phyloP scores from a whole-genome alignment of 768 basidiomycete species.

The Rhodotorula graminis region DNA sequence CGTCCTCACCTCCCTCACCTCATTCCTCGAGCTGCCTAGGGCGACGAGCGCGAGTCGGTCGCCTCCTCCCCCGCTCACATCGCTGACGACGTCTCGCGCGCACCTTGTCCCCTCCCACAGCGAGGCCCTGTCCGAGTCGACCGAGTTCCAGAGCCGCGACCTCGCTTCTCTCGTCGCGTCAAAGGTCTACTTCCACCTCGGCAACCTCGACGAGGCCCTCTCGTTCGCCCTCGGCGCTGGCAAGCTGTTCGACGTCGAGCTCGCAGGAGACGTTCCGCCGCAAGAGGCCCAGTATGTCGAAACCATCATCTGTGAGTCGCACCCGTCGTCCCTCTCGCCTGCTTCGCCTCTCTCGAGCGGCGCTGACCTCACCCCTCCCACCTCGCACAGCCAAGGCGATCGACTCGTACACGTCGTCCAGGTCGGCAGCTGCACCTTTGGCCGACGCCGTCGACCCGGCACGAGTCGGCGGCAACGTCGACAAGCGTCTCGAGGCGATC shows the following conservation, averaged over 20 bases:
- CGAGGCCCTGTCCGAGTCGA: conserved; percentile 81
- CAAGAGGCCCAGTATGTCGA: conserved; percentile 77
- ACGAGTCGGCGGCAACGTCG: conserved; percentile 70
- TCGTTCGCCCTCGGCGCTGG: conserved; percentile 91
- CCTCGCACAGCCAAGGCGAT: conserved; percentile 83
- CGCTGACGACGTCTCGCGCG: conserved; percentile 23
- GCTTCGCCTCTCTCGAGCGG: neutral
- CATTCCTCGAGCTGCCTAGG: neutral
- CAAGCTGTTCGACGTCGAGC: conserved; percentile 63
- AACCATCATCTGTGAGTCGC: conserved; percentile 85
- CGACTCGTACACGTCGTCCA: conserved; percentile 78
- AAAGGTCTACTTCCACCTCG: conserved; percentile 96
- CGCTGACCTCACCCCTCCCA: neutral
- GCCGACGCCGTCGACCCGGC: conserved; percentile 44
- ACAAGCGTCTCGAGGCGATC: conserved; percentile 70
- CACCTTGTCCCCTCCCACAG: conserved; percentile 50
- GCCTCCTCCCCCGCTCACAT: neutral
- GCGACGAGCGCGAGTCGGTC: neutral
- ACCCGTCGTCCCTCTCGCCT: neutral
- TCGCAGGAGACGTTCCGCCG: conserved; percentile 40
- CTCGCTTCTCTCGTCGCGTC: conserved; percentile 88
- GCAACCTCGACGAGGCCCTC: conserved; percentile 90
- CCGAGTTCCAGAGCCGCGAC: conserved; percentile 69
- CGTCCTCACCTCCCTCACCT: conserved; percentile 44
- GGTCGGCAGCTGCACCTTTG: conserved; percentile 45